phyloP scores from a whole-genome alignment of 345 rosid genomes.

The Punica granatum region DNA sequence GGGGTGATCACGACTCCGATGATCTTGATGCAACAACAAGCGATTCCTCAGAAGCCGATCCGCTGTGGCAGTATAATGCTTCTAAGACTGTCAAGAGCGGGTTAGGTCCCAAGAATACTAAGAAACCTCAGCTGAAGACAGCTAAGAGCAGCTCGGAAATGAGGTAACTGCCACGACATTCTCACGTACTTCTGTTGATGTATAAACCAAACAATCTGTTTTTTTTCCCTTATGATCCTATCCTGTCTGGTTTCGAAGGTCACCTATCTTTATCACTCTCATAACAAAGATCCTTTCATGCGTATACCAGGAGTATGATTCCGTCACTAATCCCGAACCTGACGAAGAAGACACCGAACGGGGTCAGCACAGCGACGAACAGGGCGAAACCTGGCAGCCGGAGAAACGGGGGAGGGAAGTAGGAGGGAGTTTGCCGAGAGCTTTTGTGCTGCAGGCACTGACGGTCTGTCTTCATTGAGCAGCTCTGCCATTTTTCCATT shows the following conservation, averaged over 20 bases:
- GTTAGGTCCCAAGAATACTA: slow-evolving; percentile 30
- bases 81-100: slow-evolving; percentile 34
- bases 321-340: slow-evolving; percentile 68
- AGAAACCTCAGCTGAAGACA: slow-evolving; percentile 42
- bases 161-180: slow-evolving; percentile 1
- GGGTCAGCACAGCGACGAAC: slow-evolving; percentile 24
- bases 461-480: not conserved
- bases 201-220: no score
- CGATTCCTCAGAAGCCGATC: slow-evolving; percentile 71
- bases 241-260: no score
- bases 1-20: slow-evolving; percentile 31
- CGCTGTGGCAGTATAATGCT: slow-evolving; percentile 43
- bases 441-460: slow-evolving; percentile 11
- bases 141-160: slow-evolving; percentile 21
- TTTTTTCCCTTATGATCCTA: no score
- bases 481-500: slow-evolving; percentile 2
- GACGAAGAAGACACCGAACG: slow-evolving; percentile 39
- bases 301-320: slow-evolving; percentile 41
- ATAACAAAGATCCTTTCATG: not conserved
- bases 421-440: not conserved
- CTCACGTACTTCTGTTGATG: slow-evolving; percentile 29
- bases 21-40: slow-evolving; percentile 59
- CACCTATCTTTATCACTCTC: not conserved
- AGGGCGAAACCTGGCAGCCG: slow-evolving; percentile 45
- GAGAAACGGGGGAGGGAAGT: slow-evolving; percentile 46